Base-by-base conservation (phyloP, 139 green algal genomes). In the Micromonas commoda region DNA sequence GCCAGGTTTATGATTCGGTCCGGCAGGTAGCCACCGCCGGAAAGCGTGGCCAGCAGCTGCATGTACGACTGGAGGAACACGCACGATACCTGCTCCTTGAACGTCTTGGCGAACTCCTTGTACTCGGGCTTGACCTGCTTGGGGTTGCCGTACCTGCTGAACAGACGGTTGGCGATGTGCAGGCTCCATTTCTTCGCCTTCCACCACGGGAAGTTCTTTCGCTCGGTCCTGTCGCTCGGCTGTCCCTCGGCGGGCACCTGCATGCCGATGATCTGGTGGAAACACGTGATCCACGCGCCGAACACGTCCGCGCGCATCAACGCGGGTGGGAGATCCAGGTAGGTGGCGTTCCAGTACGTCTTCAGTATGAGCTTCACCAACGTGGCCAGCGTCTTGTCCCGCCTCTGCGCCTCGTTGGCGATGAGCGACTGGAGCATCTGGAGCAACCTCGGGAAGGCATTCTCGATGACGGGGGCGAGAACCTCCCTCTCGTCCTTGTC, bases 181-280 rank as follows among this genome's bases (percentile, higher is more conserved):
- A 96, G 86, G 23, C 68, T 85, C 95, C 95, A 99, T 88, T 99
- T 99, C 82, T 95, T 96, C 35, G 85, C 84, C 81, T 99, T 99
- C 93, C 93, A 98, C 92, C 92, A 98, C 26, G 87, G 77, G 84
- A 88, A 96, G 20, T 80, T 64, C 38, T 84, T 82, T 5, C 89
- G 85, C 4, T 89, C 80, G 4, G 94, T 89, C 20, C 39, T 31
- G 77, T 92, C 87, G 34, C 83, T 65, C 0, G 91, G 89, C 81
- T 88, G 72, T 9, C 87, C 86, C 23, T 95, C 86, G 83, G 75
- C 52, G n/a, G 94, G 95, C 68, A 96, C 80, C 0, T 84, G 85
- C 76, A 79, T 80, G 4, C 82, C 82, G 60, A 97, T 73, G 4
- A 93, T 81, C 1, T 79, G 75, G 64, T 91, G 87, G 53, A 97